phyloP scores from a whole-genome alignment of 148 eudicot species.

The Rhododendron kiyosumense region DNA sequence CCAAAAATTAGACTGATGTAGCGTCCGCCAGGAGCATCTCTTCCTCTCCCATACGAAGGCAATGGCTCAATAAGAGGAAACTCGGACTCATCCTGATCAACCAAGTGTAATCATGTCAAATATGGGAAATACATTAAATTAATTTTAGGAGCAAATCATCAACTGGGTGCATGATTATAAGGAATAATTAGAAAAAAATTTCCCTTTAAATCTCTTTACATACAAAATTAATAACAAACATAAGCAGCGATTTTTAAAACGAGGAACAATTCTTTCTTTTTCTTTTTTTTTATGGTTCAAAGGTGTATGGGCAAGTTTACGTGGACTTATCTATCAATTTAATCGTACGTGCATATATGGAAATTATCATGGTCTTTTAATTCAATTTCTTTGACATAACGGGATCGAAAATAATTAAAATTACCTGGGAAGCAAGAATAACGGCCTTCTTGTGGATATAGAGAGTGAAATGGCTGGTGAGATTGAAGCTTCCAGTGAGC shows the following conservation, averaged over 20 bases:
- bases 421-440: constrained; percentile 80
- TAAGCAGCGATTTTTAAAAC: no score
- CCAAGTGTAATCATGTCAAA: not conserved
- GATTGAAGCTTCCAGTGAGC: constrained; percentile 77
- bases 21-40: constrained; percentile 69
- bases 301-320: no score
- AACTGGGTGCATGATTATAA: not conserved
- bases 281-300: no score
- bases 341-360: not conserved
- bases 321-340: no score
- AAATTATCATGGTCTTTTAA: not conserved
- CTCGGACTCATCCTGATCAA: constrained; percentile 20
- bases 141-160: not conserved
- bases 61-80: constrained; percentile 56
- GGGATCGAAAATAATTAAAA: not conserved
- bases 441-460: constrained; percentile 62
- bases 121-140: not conserved
- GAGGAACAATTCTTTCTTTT: no score
- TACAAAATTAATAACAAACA: not conserved
- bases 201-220: not conserved
- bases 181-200: not conserved
- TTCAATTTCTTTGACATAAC: not conserved
- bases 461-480: constrained; percentile 77
- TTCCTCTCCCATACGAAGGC: constrained; percentile 82
- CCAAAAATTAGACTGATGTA: constrained; percentile 66